A percentile compares a stretch with the other conserved stretches of the same genome.
phyloP scores from a whole-genome alignment of 371 early-diverging fungal species.

The Rhizopus arrhizus region DNA sequence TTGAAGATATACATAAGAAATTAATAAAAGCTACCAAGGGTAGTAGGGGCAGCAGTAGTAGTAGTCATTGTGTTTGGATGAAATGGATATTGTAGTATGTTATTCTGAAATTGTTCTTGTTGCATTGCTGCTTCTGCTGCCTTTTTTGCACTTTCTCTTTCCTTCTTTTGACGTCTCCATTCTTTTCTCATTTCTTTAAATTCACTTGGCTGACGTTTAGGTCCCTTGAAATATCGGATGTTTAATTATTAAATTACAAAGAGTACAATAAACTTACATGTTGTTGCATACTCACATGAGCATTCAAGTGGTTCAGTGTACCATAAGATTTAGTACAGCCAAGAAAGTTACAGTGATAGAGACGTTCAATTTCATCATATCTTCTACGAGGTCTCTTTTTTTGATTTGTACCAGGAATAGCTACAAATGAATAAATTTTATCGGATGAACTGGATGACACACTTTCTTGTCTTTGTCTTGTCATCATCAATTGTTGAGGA shows the following conservation, averaged over 20 bases:
- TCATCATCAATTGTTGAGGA: constrained; percentile 11
- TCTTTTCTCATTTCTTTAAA: constrained; percentile 68
- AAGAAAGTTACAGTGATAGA: constrained; percentile 67
- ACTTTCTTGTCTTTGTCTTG: constrained; percentile 35
- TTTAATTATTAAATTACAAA: background rate
- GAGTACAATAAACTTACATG: constrained; percentile 53
- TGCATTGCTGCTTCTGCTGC: constrained; percentile 25
- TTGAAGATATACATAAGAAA: background rate
- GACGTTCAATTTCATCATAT: constrained; percentile 74
- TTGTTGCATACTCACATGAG: constrained; percentile 75
- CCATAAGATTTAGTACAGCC: constrained; percentile 75
- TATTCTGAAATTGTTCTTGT: constrained; percentile 15
- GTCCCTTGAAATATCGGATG: constrained; percentile 28
- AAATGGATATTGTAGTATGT: constrained; percentile 15
- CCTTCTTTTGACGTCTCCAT: constrained; percentile 50
- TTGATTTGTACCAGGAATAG: constrained; percentile 62
- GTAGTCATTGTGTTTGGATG: constrained; percentile 1
- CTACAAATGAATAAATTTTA: constrained; percentile 67
- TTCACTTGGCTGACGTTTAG: constrained; percentile 56
- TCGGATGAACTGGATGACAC: constrained; percentile 41
- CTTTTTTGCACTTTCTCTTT: constrained; percentile 34
- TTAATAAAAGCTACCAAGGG: constrained; percentile 15
- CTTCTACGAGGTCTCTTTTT: constrained; percentile 70
- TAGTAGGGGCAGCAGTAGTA: too few relatives aligned
- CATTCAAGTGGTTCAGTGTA: constrained; percentile 74